Evolutionary conservation across 2,329 filamentous ascomycete genomes (phyloP).

Genomic region (Talaromyces sp.): DNA sequence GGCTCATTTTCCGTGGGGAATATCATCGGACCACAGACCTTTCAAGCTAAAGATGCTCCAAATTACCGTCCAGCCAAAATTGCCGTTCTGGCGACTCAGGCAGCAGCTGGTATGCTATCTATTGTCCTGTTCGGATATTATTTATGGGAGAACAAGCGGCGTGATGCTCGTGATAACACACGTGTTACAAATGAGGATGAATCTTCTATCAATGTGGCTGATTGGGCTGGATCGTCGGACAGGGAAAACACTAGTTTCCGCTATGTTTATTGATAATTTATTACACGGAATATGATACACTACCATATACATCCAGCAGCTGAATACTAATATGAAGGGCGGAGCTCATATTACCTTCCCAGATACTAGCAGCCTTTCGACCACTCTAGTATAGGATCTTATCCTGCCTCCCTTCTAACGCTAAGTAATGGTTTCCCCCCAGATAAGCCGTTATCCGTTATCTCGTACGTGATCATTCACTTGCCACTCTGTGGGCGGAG

Average conservation of each 20-base stretch:
- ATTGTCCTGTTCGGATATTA: constrained; percentile 26
- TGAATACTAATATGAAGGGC: too few relatives aligned
- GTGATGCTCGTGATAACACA: constrained; percentile 15
- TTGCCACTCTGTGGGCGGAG: too few relatives aligned
- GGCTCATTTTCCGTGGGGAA: constrained; percentile 42
- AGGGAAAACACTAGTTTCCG: constrained; percentile 28
- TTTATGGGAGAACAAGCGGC: constrained; percentile 26
- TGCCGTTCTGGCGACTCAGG: constrained; percentile 35
- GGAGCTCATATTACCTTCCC: too few relatives aligned
- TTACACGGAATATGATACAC: too few relatives aligned
- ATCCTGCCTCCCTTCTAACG: too few relatives aligned
- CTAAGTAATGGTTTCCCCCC: too few relatives aligned
- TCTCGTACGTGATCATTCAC: too few relatives aligned
- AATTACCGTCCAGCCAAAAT: constrained; percentile 40
- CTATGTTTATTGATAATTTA: constrained; percentile 27
- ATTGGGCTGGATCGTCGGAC: constrained; percentile 32
- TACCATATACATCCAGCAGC: too few relatives aligned
- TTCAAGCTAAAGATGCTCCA: constrained; percentile 40
- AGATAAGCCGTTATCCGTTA: too few relatives aligned
- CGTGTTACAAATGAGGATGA: constrained; percentile 18
- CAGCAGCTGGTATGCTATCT: constrained; percentile 25
- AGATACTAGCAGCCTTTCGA: too few relatives aligned
- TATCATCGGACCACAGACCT: constrained; percentile 44
- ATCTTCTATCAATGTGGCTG: constrained; percentile 7
- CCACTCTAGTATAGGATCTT: too few relatives aligned